Conservation (phyloP, 75 land plant genomes). For the Picea glauca region DNA sequence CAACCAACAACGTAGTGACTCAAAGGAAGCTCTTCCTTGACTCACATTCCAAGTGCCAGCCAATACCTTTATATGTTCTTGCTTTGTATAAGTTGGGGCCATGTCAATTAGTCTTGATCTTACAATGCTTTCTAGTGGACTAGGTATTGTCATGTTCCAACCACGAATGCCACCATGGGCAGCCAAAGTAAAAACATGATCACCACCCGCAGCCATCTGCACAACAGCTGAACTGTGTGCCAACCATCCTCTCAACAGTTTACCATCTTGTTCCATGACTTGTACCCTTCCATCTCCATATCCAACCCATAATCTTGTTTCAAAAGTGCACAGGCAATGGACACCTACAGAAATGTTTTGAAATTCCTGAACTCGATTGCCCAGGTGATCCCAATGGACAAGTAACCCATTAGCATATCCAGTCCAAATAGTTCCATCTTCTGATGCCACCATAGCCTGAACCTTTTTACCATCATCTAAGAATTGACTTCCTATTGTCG, state of each 20-base stretch:
- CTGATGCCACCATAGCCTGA: constrained; percentile 63
- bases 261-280: constrained; percentile 57
- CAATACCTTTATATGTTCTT: constrained; percentile 55
- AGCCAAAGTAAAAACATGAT: constrained; percentile 75
- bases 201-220: constrained; percentile 63
- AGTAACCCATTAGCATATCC: constrained; percentile 73
- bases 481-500: constrained; percentile 61
- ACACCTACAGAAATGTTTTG: constrained; percentile 52
- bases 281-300: constrained; percentile 78
- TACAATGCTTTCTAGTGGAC: constrained; percentile 55
- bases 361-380: constrained; percentile 64
- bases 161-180: constrained; percentile 89
- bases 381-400: constrained; percentile 81
- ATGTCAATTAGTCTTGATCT: constrained; percentile 50
- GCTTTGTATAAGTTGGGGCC: constrained; percentile 51
- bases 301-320: constrained; percentile 75
- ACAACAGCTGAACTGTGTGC: constrained; percentile 68
- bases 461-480: constrained; percentile 68
- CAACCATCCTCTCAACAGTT: constrained; percentile 67
- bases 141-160: constrained; percentile 75
- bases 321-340: constrained; percentile 63
- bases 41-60: constrained; percentile 96
- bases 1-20: constrained; percentile 82
- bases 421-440: constrained; percentile 88
- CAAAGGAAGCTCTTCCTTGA: constrained; percentile 77